Base-by-base conservation (phyloP, 2,329 filamentous ascomycete species). In the Hypoxylon sp. region DNA sequence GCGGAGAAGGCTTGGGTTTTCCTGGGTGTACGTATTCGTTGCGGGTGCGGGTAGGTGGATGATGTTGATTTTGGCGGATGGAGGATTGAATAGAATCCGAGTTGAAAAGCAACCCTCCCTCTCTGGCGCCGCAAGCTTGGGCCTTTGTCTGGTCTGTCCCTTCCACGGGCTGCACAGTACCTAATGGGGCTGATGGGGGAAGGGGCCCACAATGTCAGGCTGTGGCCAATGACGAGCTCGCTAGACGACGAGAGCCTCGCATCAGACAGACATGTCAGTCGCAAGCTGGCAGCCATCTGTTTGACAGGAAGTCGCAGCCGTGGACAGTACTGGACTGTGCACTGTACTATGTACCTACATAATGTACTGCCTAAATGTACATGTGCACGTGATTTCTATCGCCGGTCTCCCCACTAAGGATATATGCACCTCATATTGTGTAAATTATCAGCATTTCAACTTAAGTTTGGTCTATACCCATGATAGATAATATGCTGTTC, bases 1-100 rank as follows among this genome's bases (percentile, higher is more conserved):
- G 33, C 44, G 22, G 22, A 13, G 49, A 33, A 53, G 35, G n/a
- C 33, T 44, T 22, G 14, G n/a, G 3, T 17, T 42, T 31, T 44
- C 33, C 17, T 55, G 27, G 3, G 44, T 49, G 31, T 33, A 54
- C 30, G 59, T 58, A 59, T 27, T 54, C 27, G 50, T 63, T 59
- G 54, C 33, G 40, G 50, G 54, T 37, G 11, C 11, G 31, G 31
- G 31, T 33, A 30, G 17, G 37, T 31, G 54, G 55, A n/a, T 50
- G 37, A 61, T 46, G 61, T 64, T 65, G 56, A 53, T 60, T 64
- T 64, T 68, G 49, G 56, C 59, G 50, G 50, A 64, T 57, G 49
- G 42, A 49, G 17, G 46, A 64, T 58, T 57, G 63, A 51, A 46
- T 51, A 37, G 61, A 64, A 55, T 61, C 58, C 54, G 33, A 61